Evolutionary conservation across 371 early-diverging fungal genomes (phyloP), one percentile per base, ranked within the genome.

Genomic region (Cokeromyces recurvatus): DNA sequence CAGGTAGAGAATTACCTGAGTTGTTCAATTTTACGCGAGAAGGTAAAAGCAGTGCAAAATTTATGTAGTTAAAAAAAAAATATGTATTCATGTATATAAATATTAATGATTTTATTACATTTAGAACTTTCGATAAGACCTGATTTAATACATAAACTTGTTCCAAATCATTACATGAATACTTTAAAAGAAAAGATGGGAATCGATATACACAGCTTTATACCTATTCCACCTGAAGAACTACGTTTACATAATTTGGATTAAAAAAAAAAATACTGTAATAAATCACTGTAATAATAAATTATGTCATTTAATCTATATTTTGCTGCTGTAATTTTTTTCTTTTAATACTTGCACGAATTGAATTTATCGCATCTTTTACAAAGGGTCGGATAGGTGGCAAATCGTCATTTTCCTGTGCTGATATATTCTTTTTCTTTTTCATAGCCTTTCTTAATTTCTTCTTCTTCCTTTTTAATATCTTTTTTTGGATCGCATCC

Each of bases 11-110:
- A 12, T 65, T 95, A 15, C 97, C 97, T 0, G 78, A 82, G 52
- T 78, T 95, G 43, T 95, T 96, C 70, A 84, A 95, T 68, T 96
- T 96, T 62, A 77, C 89, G 4, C 60, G 69, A 23, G 74, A 85
- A 57, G 89, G 91, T 86, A 73, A 46, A 9, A 16, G 7, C n/a
- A n/a, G n/a, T n/a, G n/a, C n/a, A 29, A 11, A 29, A 29, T 29
- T 29, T 8, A 29, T 5, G 29, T 8, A 8, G 29, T 8, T 29
- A 5, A 29, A 29, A 5, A 29, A 11, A 11, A 29, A 29, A 11
- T 9, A 9, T 14, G 15, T 9, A 9, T 15, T 9, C 4, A 5
- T 15, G 35, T 9, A 5, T 29, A 29, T 8, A 5, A 29, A 29
- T 29, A 11, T 29, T 11, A 29, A 8, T 34, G 15, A 9, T 34